Evolutionary conservation across 352 stramenopile genomes (phyloP), one percentile per base, ranked within the genome.

Genomic region (Globisporangium yorkense): DNA sequence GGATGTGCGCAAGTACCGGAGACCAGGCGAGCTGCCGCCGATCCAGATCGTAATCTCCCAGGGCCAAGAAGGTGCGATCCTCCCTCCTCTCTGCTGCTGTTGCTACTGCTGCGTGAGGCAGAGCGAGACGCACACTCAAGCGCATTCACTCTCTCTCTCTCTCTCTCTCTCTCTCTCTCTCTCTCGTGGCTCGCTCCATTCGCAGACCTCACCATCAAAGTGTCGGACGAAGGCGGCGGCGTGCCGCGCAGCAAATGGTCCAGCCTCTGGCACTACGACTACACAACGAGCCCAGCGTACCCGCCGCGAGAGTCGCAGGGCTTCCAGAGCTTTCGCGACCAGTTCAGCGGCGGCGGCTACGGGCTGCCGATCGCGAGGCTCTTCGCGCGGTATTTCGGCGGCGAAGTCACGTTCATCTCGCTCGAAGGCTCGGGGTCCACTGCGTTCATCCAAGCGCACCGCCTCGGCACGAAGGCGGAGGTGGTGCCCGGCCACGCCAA

Each of bases 11-110:
- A 91, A 89, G 58, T 91, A 87, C 57, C 74, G 72, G 9, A 49
- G 70, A 33, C 68, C 70, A 39, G 68, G 71, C 7, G 69, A 86
- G 47, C 61, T 91, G 64, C 96, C 97, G 21, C 89, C 94, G 4
- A 97, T 99, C 51, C 91, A 98, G 62, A 94, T 99, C 24, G 92
- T 99, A 27, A 97, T 99, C 61, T 98, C 94, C 41, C 96, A 99
- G 68, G 96, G 97, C 24, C 89, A 92, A 45, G 90, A 98, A 60
- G 65, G 65, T 72, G 27, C 29, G 24, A 2, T 8, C 16, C 20
- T 10, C 2, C 29, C 1, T 2, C 6, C 10, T 5, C 46, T 7
- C 52, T 49, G 2, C 13, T 51, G 8, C 16, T 57, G 5, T 15
- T 48, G 12, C 9, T 21, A 9, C 15, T 46, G n/a, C 2, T 46